These are phyloP conservation scores for Orbilia ellipsospora DNA, from an alignment of 2,329 filamentous ascomycete genomes.

Conservation along the genomic window DNA sequence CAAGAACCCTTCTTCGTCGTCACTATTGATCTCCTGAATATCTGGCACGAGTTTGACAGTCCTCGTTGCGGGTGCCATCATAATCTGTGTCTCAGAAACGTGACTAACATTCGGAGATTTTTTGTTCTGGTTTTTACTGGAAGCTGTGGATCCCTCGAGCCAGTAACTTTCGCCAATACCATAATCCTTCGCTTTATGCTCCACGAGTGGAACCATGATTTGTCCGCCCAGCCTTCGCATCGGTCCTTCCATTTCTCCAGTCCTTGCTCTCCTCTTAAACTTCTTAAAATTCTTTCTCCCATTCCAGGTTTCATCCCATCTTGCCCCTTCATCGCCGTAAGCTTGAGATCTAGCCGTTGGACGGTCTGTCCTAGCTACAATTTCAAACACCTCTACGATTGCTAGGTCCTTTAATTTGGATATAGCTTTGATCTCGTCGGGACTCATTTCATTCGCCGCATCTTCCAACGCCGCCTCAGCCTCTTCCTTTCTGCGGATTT, in stretches of 20 bases:
- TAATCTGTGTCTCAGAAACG: constrained; percentile 46
- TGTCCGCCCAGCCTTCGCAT: constrained; percentile 65
- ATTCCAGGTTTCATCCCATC: constrained; percentile 92
- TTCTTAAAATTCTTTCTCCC: constrained; percentile 96
- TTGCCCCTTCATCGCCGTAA: constrained; percentile 66
- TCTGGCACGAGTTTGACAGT: constrained; percentile 13
- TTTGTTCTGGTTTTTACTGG: constrained; percentile 21
- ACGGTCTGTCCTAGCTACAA: constrained; percentile 65
- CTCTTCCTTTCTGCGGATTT: constrained; percentile 74
- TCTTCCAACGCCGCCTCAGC: constrained; percentile 70
- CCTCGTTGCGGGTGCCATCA: constrained; percentile 22
- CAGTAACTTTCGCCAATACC: constrained; percentile 67
- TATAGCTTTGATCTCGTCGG: constrained; percentile 67
- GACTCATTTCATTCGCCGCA: constrained; percentile 67
- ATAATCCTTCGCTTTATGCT: constrained; percentile 70
- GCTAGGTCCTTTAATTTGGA: constrained; percentile 78
- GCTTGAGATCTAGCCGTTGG: constrained; percentile 58
- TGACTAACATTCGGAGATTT: constrained; percentile 21
- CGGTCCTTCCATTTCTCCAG: constrained; percentile 54
- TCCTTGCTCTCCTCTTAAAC: constrained; percentile 72
- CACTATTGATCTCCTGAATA: constrained; percentile 26
- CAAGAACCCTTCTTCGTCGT: constrained; percentile 20
- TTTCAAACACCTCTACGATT: constrained; percentile 79
- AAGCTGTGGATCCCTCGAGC: constrained; percentile 21
- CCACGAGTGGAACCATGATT: constrained; percentile 74